phyloP scores from a whole-genome alignment of 768 basidiomycete genomes.

The Amyloporia xantha region DNA sequence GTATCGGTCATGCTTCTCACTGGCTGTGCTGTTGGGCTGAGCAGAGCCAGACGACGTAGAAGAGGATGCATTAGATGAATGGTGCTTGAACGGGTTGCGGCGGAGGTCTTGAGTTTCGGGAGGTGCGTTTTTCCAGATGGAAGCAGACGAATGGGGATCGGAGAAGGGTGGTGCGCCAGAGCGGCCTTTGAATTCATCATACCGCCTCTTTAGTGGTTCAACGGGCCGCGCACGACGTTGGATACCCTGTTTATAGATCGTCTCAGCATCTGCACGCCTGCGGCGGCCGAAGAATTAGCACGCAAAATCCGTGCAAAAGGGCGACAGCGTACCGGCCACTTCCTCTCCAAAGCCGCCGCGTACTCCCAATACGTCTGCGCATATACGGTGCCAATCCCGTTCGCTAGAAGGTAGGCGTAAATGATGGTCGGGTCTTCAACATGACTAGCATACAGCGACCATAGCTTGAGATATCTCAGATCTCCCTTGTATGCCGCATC shows the following conservation, averaged over 20 bases:
- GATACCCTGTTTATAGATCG: slow-evolving; percentile 78
- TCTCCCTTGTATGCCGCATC: slow-evolving; percentile 86
- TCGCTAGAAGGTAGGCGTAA: slow-evolving; percentile 44
- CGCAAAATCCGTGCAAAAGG: too few relatives aligned
- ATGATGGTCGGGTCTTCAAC: slow-evolving; percentile 67
- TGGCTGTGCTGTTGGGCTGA: slow-evolving; percentile 11
- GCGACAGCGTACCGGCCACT: slow-evolving; percentile 76
- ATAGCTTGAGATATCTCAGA: slow-evolving; percentile 85
- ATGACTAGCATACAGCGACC: slow-evolving; percentile 81
- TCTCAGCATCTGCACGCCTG: slow-evolving; percentile 74
- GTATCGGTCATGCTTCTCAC: slow-evolving; percentile 41
- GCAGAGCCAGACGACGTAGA: neutral
- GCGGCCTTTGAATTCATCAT: slow-evolving; percentile 71
- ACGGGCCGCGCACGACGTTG: slow-evolving; percentile 74
- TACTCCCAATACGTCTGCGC: slow-evolving; percentile 89
- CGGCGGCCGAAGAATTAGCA: neutral
- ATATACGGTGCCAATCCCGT: slow-evolving; percentile 58
- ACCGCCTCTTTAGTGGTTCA: slow-evolving; percentile 76
- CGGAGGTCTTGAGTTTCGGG: slow-evolving; percentile 22
- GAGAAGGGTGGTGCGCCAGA: slow-evolving; percentile 18
- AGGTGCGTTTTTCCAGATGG: slow-evolving; percentile 18
- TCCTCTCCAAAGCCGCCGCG: slow-evolving; percentile 68
- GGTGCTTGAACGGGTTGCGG: slow-evolving; percentile 31
- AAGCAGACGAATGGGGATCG: slow-evolving; percentile 8
- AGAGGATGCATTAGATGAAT: slow-evolving; percentile 18